Evolutionary conservation across 2,329 filamentous ascomycete species (phyloP), one percentile per base, ranked within the genome.

Genomic region (Aspergillus udagawae): DNA sequence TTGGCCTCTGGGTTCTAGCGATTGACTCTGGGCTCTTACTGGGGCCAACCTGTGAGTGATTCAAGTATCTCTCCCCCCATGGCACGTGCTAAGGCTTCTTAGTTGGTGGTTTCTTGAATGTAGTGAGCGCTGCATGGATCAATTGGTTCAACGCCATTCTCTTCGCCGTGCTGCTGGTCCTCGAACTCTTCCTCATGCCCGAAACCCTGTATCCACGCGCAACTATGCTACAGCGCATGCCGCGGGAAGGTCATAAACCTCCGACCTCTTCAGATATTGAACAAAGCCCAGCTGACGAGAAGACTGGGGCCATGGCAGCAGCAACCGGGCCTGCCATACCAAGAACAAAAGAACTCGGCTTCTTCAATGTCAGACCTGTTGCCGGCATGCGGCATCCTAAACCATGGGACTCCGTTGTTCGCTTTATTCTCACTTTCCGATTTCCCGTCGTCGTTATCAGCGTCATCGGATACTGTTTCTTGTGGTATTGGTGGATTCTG

Each of bases 401-500:
- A 58, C 63, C 75, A 0, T 83, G 75, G 70, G 78, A 78, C 53
- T 74, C 80, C 0, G 51, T 78, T 3, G 58, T 76, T 17, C 74
- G 79, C 4, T 83, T 83, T 61, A 50, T 74, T 42, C 72, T 77
- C 56, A 79, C 78, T 2, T 83, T 79, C 63, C 75, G 73, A 55
- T 80, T 77, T 60, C 72, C 75, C 2, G 75, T 74, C 3, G 75
- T 84, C 1, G 70, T 75, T 0, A 68, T 83, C 8, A 67, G 77
- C 2, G 73, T 83, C 3, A 58, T 79, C 8, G 74, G 75, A 8
- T 85, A 82, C 67, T 79, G 75, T 60, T 84, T 82, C 60, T 66
- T 74, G 2, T 83, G 81, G 78, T 85, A 84, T 64, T 85, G 81
- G 81, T 84, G 82, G 81, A 72, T 83, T 4, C 60, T 83, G 10